phyloP scores from a whole-genome alignment of 306 rosid genomes.

The Glycyrrhiza uralensis region DNA sequence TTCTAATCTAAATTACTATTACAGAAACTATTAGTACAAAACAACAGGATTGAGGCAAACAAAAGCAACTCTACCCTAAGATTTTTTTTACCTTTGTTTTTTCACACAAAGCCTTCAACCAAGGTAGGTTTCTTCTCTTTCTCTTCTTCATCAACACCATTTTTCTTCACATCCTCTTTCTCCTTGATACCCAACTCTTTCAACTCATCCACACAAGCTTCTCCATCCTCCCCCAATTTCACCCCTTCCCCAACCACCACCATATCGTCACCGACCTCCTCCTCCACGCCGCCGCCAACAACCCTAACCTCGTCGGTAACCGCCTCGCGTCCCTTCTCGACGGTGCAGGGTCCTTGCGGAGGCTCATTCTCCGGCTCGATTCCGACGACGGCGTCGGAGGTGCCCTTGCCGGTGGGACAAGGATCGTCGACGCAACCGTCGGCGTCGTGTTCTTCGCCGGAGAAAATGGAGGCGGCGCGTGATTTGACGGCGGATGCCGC shows the following conservation, averaged over 20 bases:
- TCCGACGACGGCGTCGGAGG: constrained; percentile 39
- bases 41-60: no score
- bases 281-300: constrained; percentile 20
- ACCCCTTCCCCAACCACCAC: constrained; percentile 46
- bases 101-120: constrained; percentile 56
- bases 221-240: constrained; percentile 34
- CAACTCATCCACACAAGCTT: constrained; percentile 63
- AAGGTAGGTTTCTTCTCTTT: constrained; percentile 47
- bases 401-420: constrained; percentile 29
- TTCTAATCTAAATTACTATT: no score
- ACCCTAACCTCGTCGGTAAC: constrained; percentile 41
- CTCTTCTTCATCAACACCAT: background rate
- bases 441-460: constrained; percentile 29
- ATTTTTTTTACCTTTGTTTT: background rate
- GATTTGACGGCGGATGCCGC: constrained; percentile 73
- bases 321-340: constrained; percentile 31
- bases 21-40: no score
- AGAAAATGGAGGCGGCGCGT: constrained; percentile 41
- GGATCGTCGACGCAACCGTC: constrained; percentile 44
- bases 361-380: constrained; percentile 24
- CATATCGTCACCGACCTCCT: constrained; percentile 17
- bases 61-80: background rate
- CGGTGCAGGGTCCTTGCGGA: constrained; percentile 44
- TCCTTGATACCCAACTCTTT: constrained; percentile 50
- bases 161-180: constrained; percentile 31